Conservation (phyloP, 2,329 filamentous ascomycete genomes). For the Sporothrix brunneoviolacea region DNA sequence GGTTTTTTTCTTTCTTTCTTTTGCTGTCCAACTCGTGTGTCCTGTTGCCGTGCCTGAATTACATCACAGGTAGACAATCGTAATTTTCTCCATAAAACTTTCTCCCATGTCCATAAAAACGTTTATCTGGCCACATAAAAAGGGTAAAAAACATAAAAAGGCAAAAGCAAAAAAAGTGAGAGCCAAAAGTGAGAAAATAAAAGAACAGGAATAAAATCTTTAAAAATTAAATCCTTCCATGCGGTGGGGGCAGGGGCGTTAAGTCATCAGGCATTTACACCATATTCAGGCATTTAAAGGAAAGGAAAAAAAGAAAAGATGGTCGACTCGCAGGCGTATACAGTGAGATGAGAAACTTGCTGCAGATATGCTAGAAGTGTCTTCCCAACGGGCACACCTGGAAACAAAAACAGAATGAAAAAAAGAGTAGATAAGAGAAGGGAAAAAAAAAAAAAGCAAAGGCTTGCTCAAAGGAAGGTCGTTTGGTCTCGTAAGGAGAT, state of each 20-base stretch:
- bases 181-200: conserved; percentile 3
- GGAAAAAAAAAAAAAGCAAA: conserved; percentile 3
- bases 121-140: conserved; percentile 13
- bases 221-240: conserved; percentile 22
- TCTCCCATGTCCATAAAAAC: conserved; percentile 2
- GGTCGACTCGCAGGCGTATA: conserved; percentile 3
- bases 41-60: conserved; percentile 7
- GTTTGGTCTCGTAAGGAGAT: conserved; percentile 14
- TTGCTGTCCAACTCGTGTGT: background rate
- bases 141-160: background rate
- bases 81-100: background rate
- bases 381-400: background rate
- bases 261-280: conserved; percentile 22
- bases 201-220: conserved; percentile 13
- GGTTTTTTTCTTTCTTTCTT: conserved; percentile 7
- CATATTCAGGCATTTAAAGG: conserved; percentile 19
- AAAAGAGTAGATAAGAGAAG: background rate
- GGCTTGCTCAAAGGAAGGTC: conserved; percentile 15
- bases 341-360: background rate
- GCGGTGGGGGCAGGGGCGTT: conserved; percentile 15
- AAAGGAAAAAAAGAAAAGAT: conserved; percentile 2
- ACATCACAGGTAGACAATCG: conserved; percentile 7
- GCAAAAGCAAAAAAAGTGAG: background rate
- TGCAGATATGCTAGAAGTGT: background rate
- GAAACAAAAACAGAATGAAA: background rate